A percentile compares a stretch with the other conserved stretches of the same genome.
Evolutionary conservation across 2,329 filamentous ascomycete species (phyloP).

Genomic region (Xenosphaeropsis pyriputrescens): DNA sequence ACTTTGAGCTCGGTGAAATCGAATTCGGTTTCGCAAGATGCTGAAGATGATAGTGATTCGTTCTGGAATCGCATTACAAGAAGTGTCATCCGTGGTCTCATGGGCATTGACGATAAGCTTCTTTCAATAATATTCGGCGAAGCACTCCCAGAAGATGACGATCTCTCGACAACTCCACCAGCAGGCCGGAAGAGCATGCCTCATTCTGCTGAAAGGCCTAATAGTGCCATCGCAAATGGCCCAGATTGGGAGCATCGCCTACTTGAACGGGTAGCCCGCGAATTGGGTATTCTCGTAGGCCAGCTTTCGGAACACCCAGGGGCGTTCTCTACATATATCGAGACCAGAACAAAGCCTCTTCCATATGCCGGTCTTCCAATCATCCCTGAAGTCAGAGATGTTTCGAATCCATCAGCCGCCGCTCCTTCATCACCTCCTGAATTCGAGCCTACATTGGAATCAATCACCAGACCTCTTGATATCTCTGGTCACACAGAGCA

Average conservation of each 20-base stretch:
- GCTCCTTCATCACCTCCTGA: slow-evolving; percentile 5
- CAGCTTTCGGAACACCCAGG: slow-evolving; percentile 77
- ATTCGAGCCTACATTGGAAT: slow-evolving; percentile 14
- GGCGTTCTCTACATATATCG: slow-evolving; percentile 71
- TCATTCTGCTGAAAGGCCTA: slow-evolving; percentile 2
- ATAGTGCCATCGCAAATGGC: slow-evolving; percentile 12
- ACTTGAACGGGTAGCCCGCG: slow-evolving; percentile 70
- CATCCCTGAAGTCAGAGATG: slow-evolving; percentile 33
- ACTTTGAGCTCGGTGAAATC: slow-evolving; percentile 12
- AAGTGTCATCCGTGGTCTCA: slow-evolving; percentile 74
- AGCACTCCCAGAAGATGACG: slow-evolving; percentile 38
- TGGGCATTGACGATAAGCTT: slow-evolving; percentile 78
- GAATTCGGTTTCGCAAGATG: slow-evolving; percentile 7
- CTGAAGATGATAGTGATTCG: slow-evolving; percentile 41
- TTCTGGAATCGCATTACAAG: slow-evolving; percentile 73
- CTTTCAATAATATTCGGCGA: slow-evolving; percentile 83
- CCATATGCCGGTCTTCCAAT: slow-evolving; percentile 68
- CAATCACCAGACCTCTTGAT: slow-evolving; percentile 7
- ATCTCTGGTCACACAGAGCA: slow-evolving; percentile 6
- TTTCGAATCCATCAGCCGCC: slow-evolving; percentile 3
- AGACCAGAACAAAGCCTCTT: slow-evolving; percentile 46
- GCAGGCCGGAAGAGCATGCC: slow-evolving; percentile 1
- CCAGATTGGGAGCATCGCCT: slow-evolving; percentile 61
- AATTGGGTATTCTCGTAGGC: slow-evolving; percentile 72
- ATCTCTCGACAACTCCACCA: slow-evolving; percentile 25